Conservation (phyloP, 2,329 filamentous ascomycete genomes). For the Emmonsiellopsis sp. region DNA sequence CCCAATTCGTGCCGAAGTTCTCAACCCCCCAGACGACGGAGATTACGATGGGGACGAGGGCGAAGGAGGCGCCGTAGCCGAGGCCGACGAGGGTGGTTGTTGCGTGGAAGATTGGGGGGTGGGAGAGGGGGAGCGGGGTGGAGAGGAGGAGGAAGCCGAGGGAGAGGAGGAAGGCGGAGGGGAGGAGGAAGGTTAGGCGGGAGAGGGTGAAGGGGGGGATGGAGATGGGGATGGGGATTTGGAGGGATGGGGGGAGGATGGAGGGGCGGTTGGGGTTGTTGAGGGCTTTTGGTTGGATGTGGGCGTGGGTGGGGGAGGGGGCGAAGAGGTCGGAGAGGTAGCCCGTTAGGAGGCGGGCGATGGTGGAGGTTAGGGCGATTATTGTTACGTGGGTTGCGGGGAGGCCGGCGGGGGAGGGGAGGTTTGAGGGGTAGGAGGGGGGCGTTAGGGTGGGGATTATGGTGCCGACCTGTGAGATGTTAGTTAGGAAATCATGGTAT, state of each 20-base stretch:
- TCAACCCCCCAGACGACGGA: conserved; percentile 98
- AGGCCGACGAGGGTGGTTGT: conserved; percentile 78
- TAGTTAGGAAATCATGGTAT: neutral
- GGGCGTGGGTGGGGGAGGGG: conserved; percentile 53
- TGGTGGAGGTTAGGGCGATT: conserved; percentile 78
- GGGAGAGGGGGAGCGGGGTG: conserved; percentile 67
- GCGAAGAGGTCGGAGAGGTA: conserved; percentile 83
- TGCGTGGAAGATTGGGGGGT: conserved; percentile 73
- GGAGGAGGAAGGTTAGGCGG: conserved; percentile 69
- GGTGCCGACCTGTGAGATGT: conserved; percentile 56
- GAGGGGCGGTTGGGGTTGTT: conserved; percentile 25
- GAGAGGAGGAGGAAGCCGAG: conserved; percentile 70
- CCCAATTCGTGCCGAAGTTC: conserved; percentile 98
- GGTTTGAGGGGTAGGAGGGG: conserved; percentile 44
- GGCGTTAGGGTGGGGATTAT: conserved; percentile 79
- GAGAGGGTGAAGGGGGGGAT: conserved; percentile 52
- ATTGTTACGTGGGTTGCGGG: conserved; percentile 80
- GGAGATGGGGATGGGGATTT: conserved; percentile 24
- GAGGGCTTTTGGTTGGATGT: conserved; percentile 34
- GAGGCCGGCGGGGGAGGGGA: conserved; percentile 50
- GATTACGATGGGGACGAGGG: conserved; percentile 80
- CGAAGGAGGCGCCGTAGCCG: conserved; percentile 89
- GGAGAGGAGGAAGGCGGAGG: conserved; percentile 65
- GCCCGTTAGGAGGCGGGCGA: conserved; percentile 83
- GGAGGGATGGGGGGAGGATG: conserved; percentile 21